Base-by-base conservation (phyloP, 345 rosid genomes). In the Hibiscus mutabilis region DNA sequence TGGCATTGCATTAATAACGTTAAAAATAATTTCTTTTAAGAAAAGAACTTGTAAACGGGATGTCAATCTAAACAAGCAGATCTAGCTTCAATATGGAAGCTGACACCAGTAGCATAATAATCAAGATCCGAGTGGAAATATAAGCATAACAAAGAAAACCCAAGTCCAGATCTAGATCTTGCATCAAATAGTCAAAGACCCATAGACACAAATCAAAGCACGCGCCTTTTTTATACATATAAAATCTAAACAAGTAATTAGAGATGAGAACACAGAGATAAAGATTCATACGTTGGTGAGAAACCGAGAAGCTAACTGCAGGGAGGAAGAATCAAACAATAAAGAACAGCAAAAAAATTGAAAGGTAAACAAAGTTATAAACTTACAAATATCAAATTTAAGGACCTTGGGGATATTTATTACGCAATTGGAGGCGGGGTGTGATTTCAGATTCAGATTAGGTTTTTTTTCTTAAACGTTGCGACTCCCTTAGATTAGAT, bases 91-190 rank as follows among this genome's bases (percentile, higher is more conserved):
- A 42, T 9, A 42, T 2, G 11, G 46, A 42, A 42, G 46, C 55
- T 16, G 60, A 73, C 3, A 12, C 58, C 55, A 13, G 19, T 14
- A 27, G 4, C 16, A 49, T 33, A 52, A 56, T 14, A 24, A 25
- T 12, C 6, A 25, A 76, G 51, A 46, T 15, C 51, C 24, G 37
- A 31, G 8, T 2, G n/a, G 10, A 44, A 72, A 57, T 27, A 25
- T 8, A 25, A 47, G 40, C 40, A 47, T 56, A 66, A 15, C 57
- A 24, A 66, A 16, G 15, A 66, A 78, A 73, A 67, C 59, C 75
- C 53, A 69, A 60, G 73, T 63, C 77, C 51, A 69, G 68, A 72
- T 24, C 58, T 42, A 59, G 74, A 78, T 78, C 78, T 52, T 3
- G 44, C 3, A 16, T 33, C 53, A 6, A 59, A 44, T 11, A n/a